phyloP scores from a whole-genome alignment of 805 yeast species.

The Sugiyamaella lignohabitans region DNA sequence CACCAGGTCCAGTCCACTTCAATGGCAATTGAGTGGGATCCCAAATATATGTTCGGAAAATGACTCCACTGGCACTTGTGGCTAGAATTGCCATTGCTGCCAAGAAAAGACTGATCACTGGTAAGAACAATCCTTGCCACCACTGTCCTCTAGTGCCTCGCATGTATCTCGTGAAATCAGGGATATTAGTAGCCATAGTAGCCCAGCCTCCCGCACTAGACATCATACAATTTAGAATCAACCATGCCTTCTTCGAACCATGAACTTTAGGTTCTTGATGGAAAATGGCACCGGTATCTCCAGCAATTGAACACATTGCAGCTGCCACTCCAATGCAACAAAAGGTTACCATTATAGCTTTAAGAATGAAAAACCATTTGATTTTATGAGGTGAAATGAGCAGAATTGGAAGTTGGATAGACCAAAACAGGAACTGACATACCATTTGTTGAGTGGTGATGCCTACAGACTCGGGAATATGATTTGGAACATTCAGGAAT shows the following conservation, averaged over 20 bases:
- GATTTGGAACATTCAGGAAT: conserved; percentile 22
- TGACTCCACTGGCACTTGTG: conserved; percentile 40
- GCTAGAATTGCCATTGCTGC: conserved; percentile 39
- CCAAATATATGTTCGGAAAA: conserved; percentile 41
- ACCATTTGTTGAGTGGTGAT: conserved; percentile 49
- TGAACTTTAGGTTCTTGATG: conserved; percentile 40
- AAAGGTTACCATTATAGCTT: conserved; percentile 68
- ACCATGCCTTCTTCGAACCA: conserved; percentile 22
- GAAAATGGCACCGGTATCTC: conserved; percentile 68
- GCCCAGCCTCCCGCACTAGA: conserved; percentile 27
- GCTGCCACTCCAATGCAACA: conserved; percentile 79
- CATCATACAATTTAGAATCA: conserved; percentile 21
- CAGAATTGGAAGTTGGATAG: conserved; percentile 69
- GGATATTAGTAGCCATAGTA: conserved; percentile 32
- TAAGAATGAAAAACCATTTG: conserved; percentile 75
- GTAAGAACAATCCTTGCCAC: conserved; percentile 16
- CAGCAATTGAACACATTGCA: conserved; percentile 72
- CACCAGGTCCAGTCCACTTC: conserved; percentile 37
- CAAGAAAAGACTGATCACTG: conserved; percentile 14
- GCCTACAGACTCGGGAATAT: conserved; percentile 65
- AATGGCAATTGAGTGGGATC: conserved; percentile 38
- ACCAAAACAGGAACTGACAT: conserved; percentile 78
- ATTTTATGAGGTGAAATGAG: conserved; percentile 76
- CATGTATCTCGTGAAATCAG: conserved; percentile 19
- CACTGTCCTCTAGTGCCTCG: conserved; percentile 9